Base-by-base conservation (phyloP, 441 rosid genomes). In the Lepidium campestre region DNA sequence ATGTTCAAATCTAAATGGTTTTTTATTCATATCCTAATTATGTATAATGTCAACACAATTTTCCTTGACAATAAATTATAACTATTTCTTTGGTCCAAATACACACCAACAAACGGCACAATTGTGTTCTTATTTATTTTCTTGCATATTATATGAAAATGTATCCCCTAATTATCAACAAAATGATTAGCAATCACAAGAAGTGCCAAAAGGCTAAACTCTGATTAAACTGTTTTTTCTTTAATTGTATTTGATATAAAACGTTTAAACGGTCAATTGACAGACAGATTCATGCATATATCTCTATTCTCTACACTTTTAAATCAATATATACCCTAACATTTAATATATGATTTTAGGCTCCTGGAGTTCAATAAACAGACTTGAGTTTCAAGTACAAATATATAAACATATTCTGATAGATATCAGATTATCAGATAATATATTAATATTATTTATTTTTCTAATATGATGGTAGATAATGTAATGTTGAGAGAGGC, bases 131-230 rank as follows among this genome's bases (percentile, higher is more conserved):
- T 1, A 32, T 8, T 40, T 29, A 19, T 15, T 41, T 42, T 12
- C 22, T 25, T 15, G 1, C 8, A n/a, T 49, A 4, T 49, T 49
- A 12, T 10, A 1, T 25, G 4, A 7, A 25, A 49, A n/a, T 49
- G 7, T 13, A 48, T 9, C 17, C 31, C 35, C 20, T 49, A 7
- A 49, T 32, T 29, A 27, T 27, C 32, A 6, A 27, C 32, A 27
- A 27, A 49, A 50, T 41, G 73, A 60, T 58, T 49, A 60, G 67
- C 59, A 31, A 68, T 58, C 58, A 68, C 59, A 40, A 40, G 34
- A 68, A 49, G 35, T 49, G 61, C 67, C 67, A 60, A 69, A 69
- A 69, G 73, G 68, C 45, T 31, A 61, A 34, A 42, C 9, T 42
- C 37, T 52, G 40, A 11, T 7, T 36, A 60, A 58, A 6, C 10